Percentiles rank a stretch among this genome's conserved stretches.
phyloP scores from a whole-genome alignment of 1,139 yeast species.

The Debaryomyces nepalensis region DNA sequence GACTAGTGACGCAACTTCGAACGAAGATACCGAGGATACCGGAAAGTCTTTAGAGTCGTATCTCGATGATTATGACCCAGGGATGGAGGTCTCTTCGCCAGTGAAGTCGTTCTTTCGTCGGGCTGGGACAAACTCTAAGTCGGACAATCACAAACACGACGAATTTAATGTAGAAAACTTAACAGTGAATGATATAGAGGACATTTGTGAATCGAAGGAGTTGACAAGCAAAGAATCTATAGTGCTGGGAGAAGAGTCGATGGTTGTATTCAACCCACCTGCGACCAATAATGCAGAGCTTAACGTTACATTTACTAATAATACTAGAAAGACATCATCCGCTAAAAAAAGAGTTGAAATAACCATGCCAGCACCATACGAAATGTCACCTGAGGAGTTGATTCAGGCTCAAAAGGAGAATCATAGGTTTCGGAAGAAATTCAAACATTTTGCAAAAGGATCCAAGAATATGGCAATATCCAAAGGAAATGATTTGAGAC shows the following conservation, averaged over 20 bases:
- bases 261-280: background rate
- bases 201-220: background rate
- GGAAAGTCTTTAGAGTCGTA: background rate
- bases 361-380: conserved; percentile 7
- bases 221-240: background rate
- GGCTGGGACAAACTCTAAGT: background rate
- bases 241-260: conserved; percentile 2
- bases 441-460: conserved; percentile 28
- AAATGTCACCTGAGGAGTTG: conserved; percentile 13
- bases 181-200: background rate
- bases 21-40: background rate
- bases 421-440: conserved; percentile 24
- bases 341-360: conserved; percentile 1
- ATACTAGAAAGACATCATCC: background rate
- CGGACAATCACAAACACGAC: background rate
- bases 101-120: conserved; percentile 8
- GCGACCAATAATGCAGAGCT: background rate
- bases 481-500: conserved; percentile 25
- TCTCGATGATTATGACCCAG: background rate
- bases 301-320: conserved; percentile 3
- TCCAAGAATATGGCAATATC: conserved; percentile 29
- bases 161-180: background rate
- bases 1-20: background rate
- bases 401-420: conserved; percentile 27
- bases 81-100: conserved; percentile 8